These are phyloP conservation scores for Camelina hispida DNA, from an alignment of 345 rosid genomes.

Conservation along the genomic window DNA sequence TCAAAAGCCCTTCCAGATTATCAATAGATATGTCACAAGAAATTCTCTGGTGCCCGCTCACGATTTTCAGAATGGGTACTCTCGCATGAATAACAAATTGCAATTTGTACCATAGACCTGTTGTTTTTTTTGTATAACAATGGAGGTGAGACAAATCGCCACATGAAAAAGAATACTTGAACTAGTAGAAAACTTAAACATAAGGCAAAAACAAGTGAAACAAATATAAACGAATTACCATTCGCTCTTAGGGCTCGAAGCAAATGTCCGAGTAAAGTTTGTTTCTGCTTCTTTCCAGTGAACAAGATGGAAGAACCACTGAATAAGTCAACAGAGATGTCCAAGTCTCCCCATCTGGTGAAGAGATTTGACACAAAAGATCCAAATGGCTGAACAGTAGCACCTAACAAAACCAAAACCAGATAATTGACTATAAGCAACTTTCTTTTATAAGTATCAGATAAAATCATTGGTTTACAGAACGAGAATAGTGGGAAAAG, in stretches of 20 bases:
- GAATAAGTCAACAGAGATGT: constrained; percentile 68
- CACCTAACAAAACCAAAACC: constrained; percentile 55
- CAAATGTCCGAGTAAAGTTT: constrained; percentile 59
- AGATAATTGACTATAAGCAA: constrained; percentile 3
- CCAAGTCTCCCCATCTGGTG: constrained; percentile 79
- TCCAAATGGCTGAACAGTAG: constrained; percentile 89
- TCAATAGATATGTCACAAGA: constrained; percentile 89
- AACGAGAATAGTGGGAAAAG: neutral
- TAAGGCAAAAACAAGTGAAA: constrained; percentile 2
- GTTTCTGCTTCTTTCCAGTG: constrained; percentile 74
- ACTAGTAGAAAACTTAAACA: neutral
- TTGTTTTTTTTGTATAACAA: constrained; percentile 11
- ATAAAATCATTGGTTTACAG: neutral
- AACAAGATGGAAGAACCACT: constrained; percentile 61
- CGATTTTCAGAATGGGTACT: constrained; percentile 84
- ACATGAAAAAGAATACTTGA: neutral
- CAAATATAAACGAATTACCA: constrained; percentile 47
- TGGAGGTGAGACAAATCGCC: constrained; percentile 23
- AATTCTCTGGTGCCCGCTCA: constrained; percentile 53
- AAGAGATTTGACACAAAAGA: constrained; percentile 89
- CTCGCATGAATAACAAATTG: constrained; percentile 67
- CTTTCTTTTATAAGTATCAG: neutral
- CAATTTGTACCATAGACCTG: constrained; percentile 64
- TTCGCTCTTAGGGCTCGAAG: constrained; percentile 59
- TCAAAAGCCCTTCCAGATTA: constrained; percentile 72